These are phyloP conservation scores for Agaricus sinodeliciosus DNA, from an alignment of 768 basidiomycete genomes.

Conservation along the genomic window DNA sequence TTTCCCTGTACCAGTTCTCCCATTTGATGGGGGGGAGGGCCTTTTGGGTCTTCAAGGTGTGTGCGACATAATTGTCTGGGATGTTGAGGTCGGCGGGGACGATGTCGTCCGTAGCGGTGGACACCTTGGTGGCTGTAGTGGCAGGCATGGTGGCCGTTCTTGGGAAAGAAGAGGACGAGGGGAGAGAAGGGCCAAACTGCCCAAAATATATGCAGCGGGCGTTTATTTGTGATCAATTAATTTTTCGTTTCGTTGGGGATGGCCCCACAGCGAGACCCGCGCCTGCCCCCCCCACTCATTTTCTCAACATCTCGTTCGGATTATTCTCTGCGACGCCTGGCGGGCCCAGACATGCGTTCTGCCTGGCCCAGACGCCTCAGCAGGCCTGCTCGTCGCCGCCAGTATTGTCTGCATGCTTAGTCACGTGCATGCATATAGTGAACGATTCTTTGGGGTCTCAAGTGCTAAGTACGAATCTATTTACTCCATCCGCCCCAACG, in stretches of 20 bases:
- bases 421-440: slow-evolving; percentile 4
- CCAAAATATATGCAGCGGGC: not conserved
- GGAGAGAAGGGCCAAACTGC: not conserved
- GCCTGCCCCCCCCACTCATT: too few relatives aligned
- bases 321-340: too few relatives aligned
- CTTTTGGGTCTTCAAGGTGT: slow-evolving; percentile 65
- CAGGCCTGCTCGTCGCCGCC: not conserved
- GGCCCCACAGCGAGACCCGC: too few relatives aligned
- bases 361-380: not conserved
- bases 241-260: slow-evolving; percentile 11
- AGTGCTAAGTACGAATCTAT: not conserved
- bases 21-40: slow-evolving; percentile 61
- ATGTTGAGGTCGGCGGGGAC: slow-evolving; percentile 50
- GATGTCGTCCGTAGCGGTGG: slow-evolving; percentile 15
- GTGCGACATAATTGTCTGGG: slow-evolving; percentile 78
- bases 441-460: slow-evolving; percentile 8
- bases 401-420: not conserved
- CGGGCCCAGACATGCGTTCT: too few relatives aligned
- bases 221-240: slow-evolving; percentile 3
- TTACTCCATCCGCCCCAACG: slow-evolving; percentile 13
- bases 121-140: not conserved
- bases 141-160: slow-evolving; percentile 9
- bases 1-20: slow-evolving; percentile 50
- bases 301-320: too few relatives aligned
- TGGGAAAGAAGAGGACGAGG: not conserved